Evolutionary conservation across 1,284 basidiomycete genomes (phyloP).

Genomic region (Austroboletus novae-zelandiae): DNA sequence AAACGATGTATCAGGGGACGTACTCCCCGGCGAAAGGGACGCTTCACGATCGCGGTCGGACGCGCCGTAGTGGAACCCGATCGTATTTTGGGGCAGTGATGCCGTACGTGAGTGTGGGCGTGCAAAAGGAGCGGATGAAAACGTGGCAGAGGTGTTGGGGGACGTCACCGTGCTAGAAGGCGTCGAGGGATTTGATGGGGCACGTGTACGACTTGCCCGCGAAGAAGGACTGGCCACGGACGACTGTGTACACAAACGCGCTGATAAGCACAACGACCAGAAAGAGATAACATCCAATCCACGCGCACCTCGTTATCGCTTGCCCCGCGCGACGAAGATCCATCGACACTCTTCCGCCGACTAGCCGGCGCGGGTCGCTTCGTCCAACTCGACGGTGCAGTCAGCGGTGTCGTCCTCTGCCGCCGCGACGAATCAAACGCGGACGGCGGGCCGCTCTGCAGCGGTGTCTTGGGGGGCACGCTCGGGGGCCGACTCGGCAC

Average conservation of each 20-base stretch:
- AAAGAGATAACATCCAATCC: conserved; percentile 15
- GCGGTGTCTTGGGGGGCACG: conserved; percentile 47
- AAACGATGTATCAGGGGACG: conserved; percentile 41
- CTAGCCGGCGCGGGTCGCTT: conserved; percentile 60
- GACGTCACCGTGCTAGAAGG: conserved; percentile 39
- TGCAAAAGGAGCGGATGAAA: conserved; percentile 41
- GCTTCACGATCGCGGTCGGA: conserved; percentile 30
- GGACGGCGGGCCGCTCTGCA: conserved; percentile 35
- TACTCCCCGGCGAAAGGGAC: conserved; percentile 32
- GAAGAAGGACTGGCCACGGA: conserved; percentile 38
- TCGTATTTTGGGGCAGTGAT: conserved; percentile 44
- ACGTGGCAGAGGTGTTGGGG: conserved; percentile 29
- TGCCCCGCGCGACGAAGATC: conserved; percentile 40
- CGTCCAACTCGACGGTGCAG: conserved; percentile 70
- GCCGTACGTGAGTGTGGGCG: conserved; percentile 62
- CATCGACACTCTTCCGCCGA: conserved; percentile 66
- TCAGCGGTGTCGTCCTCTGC: conserved; percentile 61
- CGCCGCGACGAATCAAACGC: conserved; percentile 65
- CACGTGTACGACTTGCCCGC: conserved; percentile 49
- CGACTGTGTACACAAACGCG: conserved; percentile 17
- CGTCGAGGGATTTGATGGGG: conserved; percentile 65
- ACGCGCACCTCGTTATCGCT: conserved; percentile 69
- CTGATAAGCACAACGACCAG: conserved; percentile 5
- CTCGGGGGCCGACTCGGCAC: conserved; percentile 45
- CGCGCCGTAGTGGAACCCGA: conserved; percentile 34